Evolutionary conservation across 441 rosid species (phyloP).

Genomic region (Erodium texanum): DNA sequence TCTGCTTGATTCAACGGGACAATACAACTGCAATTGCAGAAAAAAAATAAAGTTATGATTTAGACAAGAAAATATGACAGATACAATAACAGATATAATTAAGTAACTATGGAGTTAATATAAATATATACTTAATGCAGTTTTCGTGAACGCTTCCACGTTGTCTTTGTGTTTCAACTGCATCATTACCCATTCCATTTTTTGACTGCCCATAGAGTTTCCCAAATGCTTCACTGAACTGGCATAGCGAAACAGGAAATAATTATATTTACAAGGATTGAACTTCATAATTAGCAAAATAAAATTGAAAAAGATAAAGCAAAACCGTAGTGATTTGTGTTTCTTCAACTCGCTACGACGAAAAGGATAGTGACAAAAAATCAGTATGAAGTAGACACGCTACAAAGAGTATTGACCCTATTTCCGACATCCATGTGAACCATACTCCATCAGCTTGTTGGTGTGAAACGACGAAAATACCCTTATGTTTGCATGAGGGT

Average conservation of each 20-base stretch:
- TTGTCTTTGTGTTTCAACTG: slow-evolving; percentile 44
- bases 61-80: neutral
- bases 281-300: neutral
- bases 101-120: neutral
- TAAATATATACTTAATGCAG: slow-evolving; percentile 65
- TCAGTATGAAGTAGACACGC: neutral
- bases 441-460: no score
- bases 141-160: slow-evolving; percentile 72
- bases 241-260: slow-evolving; percentile 14
- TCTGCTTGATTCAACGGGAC: neutral
- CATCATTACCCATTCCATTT: slow-evolving; percentile 51
- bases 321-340: neutral
- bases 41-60: neutral
- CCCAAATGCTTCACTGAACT: slow-evolving; percentile 93
- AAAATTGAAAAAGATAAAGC: neutral
- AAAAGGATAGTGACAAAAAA: no score
- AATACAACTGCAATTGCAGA: neutral
- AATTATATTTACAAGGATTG: neutral
- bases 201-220: slow-evolving; percentile 82
- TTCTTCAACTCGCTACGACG: neutral
- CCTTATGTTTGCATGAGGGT: no score
- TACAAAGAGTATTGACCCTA: neutral
- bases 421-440: slow-evolving; percentile 59
- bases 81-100: neutral
- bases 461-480: no score